Conservation (phyloP, 768 basidiomycete genomes). For the Russula compacta region DNA sequence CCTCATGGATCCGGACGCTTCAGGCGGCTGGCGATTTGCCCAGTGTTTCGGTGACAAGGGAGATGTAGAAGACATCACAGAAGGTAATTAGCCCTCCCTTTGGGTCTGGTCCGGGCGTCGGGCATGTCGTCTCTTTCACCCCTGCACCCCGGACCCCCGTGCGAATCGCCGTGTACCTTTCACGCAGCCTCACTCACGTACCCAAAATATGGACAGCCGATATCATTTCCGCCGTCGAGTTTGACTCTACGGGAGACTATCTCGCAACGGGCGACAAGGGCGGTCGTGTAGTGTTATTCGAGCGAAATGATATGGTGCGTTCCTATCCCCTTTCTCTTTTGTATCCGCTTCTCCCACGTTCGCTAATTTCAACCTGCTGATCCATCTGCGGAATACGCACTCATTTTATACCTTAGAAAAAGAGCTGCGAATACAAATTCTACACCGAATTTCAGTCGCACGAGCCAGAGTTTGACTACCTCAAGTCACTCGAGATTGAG, state of each 20-base stretch:
- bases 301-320: conserved; percentile 92
- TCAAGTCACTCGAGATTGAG: conserved; percentile 99
- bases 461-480: conserved; percentile 99
- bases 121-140: not conserved
- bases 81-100: conserved; percentile 50
- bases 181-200: conserved; percentile 1
- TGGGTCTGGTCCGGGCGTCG: conserved; percentile 9
- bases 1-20: conserved; percentile 77
- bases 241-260: conserved; percentile 98
- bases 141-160: conserved; percentile 5
- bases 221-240: conserved; percentile 99
- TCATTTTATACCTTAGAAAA: conserved; percentile 58
- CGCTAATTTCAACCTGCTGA: conserved; percentile 17
- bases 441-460: conserved; percentile 99
- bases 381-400: conserved; percentile 3
- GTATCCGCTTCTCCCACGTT: not conserved
- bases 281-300: conserved; percentile 95
- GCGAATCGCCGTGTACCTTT: not conserved
- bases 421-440: conserved; percentile 99
- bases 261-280: conserved; percentile 99
- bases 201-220: conserved; percentile 53
- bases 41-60: conserved; percentile 99
- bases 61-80: conserved; percentile 98
- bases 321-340: not conserved
- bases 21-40: conserved; percentile 93